Base-by-base conservation (phyloP, 345 rosid genomes). In the Gossypium arboreum region DNA sequence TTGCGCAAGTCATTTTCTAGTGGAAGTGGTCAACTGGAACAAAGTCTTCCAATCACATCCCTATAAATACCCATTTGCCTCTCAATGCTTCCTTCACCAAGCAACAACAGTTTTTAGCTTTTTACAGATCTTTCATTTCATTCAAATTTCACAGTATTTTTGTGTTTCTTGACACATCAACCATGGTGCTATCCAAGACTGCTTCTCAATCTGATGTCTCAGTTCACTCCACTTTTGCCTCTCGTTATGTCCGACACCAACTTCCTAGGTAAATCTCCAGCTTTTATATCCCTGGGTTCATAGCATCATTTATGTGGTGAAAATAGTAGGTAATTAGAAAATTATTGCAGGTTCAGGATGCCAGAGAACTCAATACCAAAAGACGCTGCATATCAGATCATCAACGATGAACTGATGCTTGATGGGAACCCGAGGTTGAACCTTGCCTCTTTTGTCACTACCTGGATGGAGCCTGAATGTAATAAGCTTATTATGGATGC, bases 381-480 rank as follows among this genome's bases (percentile, higher is more conserved):
- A 79, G 98, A 94, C 8, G 98, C 98, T 0, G 98, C 98, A 12
- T 94, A 52, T 75, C 98, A 94, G 91, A 92, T 94, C 66, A 94
- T 94, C 29, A 89, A 88, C 79, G 94, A 89, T 25, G 96, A 91
- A 81, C 76, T 91, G 75, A 91, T 91, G 96, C 87, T 92, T 8
- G 98, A 94, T 27, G 97, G 97, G 44, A 92, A 88, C 76, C 98
- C 98, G 0, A 87, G 97, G 88, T 83, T 94, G 71, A 92, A 94
- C 80, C 78, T 94, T 74, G 98, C 98, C 7, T 94, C 97, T 1
- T 94, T 92, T 11, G 97, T 94, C 67, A 94, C 97, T 0, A 94
- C 98, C 2, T 92, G 97, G 97, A 94, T 94, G 97, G 97, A 94
- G 76, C 97, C 98, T 3, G 97, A 94, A 79, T 94, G 98, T 60